Evolutionary conservation across 2,329 filamentous ascomycete species (phyloP).

Genomic region (Stagonosporopsis vannaccii): DNA sequence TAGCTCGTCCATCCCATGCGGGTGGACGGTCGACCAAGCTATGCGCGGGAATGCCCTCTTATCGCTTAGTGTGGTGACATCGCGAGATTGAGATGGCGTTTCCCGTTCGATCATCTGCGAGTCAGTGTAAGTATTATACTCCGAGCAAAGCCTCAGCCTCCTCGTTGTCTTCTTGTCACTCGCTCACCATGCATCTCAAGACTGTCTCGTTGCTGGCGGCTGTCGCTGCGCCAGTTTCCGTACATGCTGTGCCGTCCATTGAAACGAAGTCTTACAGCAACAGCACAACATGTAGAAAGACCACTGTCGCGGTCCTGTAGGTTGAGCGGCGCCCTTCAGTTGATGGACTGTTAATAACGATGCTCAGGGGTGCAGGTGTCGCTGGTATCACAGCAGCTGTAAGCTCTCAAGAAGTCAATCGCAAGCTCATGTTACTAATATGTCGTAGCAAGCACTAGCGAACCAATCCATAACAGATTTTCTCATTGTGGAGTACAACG

Average conservation of each 20-base stretch:
- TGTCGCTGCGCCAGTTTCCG: not conserved
- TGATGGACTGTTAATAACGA: not conserved
- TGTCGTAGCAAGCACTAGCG: constrained; percentile 61
- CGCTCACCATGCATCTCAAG: constrained; percentile 6
- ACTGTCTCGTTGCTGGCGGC: not conserved
- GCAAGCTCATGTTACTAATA: not conserved
- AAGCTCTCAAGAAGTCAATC: constrained; percentile 21
- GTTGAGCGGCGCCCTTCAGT: not conserved
- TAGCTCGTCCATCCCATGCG: not conserved
- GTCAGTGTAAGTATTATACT: not conserved
- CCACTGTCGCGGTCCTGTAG: constrained; percentile 44
- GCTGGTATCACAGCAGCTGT: constrained; percentile 69
- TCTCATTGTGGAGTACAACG: constrained; percentile 69
- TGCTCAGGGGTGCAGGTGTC: constrained; percentile 63
- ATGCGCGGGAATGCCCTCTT: constrained; percentile 1
- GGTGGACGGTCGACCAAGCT: not conserved
- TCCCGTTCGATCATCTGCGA: not conserved
- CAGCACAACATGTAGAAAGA: constrained; percentile 41
- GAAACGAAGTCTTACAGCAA: constrained; percentile 22
- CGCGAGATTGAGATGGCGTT: not conserved
- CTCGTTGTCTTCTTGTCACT: not conserved
- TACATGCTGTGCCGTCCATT: constrained; percentile 26
- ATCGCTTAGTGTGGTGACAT: constrained; percentile 10
- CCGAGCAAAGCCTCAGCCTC: not conserved
- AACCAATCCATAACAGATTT: constrained; percentile 70